Conservation (phyloP, 768 basidiomycete genomes). For the Pholiota conissans region DNA sequence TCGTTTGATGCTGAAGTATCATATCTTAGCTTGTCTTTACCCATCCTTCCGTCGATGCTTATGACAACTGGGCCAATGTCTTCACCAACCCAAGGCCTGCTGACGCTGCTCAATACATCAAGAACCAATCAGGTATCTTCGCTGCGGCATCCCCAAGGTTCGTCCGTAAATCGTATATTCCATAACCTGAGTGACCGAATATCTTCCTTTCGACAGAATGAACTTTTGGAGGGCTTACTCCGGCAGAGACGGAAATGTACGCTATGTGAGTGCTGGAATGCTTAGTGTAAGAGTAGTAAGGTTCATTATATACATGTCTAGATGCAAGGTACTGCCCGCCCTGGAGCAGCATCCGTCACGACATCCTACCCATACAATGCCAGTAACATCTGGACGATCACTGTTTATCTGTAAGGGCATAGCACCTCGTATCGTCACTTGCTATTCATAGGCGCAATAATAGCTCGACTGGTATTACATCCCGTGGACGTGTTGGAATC, state of each 20-base stretch:
- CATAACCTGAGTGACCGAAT: neutral
- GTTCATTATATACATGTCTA: constrained; percentile 15
- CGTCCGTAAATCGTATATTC: neutral
- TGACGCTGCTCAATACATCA: constrained; percentile 56
- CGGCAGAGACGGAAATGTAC: constrained; percentile 44
- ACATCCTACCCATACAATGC: constrained; percentile 53
- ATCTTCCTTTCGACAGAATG: constrained; percentile 28
- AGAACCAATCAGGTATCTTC: constrained; percentile 53
- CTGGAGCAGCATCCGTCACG: constrained; percentile 53
- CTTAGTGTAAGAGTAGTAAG: neutral
- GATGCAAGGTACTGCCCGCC: constrained; percentile 65
- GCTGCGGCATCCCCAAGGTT: constrained; percentile 50
- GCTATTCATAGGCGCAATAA: no score
- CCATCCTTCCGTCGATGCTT: constrained; percentile 60
- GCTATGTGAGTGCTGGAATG: constrained; percentile 16
- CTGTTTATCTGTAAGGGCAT: constrained; percentile 48
- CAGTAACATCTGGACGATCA: constrained; percentile 62
- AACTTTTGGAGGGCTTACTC: constrained; percentile 64
- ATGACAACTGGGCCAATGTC: constrained; percentile 65
- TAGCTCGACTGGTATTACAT: constrained; percentile 61
- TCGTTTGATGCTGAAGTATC: neutral
- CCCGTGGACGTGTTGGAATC: constrained; percentile 63
- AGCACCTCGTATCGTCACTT: neutral
- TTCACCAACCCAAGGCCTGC: constrained; percentile 54
- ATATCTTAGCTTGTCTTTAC: constrained; percentile 54